A percentile compares a stretch with the other conserved stretches of the same genome.
These are phyloP conservation scores for Myriangium duriaei DNA, from an alignment of 2,329 filamentous ascomycete genomes.

Conservation along the genomic window DNA sequence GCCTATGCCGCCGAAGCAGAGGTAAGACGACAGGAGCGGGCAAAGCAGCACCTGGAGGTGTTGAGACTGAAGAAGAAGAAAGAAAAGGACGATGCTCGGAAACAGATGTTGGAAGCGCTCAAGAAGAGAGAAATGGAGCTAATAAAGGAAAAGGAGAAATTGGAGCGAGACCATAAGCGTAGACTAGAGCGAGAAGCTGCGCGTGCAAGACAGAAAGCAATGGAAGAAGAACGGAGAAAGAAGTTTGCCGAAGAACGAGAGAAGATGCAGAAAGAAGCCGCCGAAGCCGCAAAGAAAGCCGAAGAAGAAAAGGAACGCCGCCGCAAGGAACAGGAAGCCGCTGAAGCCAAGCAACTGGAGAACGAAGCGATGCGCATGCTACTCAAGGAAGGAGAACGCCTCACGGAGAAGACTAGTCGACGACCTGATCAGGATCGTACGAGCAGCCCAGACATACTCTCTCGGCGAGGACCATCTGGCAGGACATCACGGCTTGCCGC, in stretches of 20 bases:
- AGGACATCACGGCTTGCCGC: constrained; percentile 14
- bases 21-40: constrained; percentile 46
- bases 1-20: constrained; percentile 59
- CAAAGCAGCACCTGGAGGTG: constrained; percentile 48
- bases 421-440: constrained; percentile 38
- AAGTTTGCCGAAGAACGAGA: constrained; percentile 39
- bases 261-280: constrained; percentile 26
- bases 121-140: constrained; percentile 36
- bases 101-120: constrained; percentile 36
- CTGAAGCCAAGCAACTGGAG: constrained; percentile 43
- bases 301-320: constrained; percentile 34
- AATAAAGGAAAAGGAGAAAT: constrained; percentile 28
- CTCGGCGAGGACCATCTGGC: constrained; percentile 20
- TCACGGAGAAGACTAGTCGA: constrained; percentile 39
- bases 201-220: constrained; percentile 34
- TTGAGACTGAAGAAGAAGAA: constrained; percentile 45
- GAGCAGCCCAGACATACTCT: constrained; percentile 27
- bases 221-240: constrained; percentile 42
- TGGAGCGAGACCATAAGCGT: constrained; percentile 36
- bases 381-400: constrained; percentile 41
- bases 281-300: constrained; percentile 40
- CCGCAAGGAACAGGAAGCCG: constrained; percentile 26
- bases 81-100: constrained; percentile 50
- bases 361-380: constrained; percentile 42
- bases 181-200: constrained; percentile 37